Evolutionary conservation across 345 rosid genomes (phyloP).

Genomic region (Hypericum androsaemum): DNA sequence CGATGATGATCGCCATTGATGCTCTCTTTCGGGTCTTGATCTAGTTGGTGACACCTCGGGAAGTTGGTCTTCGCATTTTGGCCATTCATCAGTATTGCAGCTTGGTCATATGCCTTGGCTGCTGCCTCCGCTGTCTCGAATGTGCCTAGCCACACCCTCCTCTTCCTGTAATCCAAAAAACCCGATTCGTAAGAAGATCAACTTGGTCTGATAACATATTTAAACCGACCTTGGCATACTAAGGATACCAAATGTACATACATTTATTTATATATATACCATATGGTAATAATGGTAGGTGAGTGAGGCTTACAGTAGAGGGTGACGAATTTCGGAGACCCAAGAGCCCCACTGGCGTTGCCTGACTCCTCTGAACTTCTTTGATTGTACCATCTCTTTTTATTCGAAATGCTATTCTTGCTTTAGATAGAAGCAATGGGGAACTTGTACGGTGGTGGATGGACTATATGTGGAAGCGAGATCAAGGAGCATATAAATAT

Average conservation of each 20-base stretch:
- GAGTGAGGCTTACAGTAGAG: constrained; percentile 42
- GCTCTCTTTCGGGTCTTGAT: background rate
- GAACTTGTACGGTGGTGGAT: too few species aligned
- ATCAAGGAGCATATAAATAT: too few species aligned
- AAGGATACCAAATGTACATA: background rate
- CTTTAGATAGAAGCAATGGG: too few species aligned
- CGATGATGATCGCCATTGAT: background rate
- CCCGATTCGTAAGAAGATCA: too few species aligned
- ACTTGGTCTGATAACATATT: too few species aligned
- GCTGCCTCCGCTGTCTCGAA: constrained; percentile 75
- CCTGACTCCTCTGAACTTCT: constrained; percentile 78
- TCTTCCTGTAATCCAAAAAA: constrained; percentile 35
- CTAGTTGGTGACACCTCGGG: constrained; percentile 18
- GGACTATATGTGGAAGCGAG: too few species aligned
- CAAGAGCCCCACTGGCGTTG: constrained; percentile 94
- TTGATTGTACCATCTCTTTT: constrained; percentile 46
- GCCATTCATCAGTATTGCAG: constrained; percentile 60
- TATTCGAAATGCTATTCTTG: constrained; percentile 1
- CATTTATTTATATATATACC: background rate
- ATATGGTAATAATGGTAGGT: constrained; percentile 13
- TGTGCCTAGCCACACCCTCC: constrained; percentile 79
- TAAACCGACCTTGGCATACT: too few species aligned
- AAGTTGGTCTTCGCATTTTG: constrained; percentile 68
- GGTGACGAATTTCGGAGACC: constrained; percentile 82
- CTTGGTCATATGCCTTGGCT: constrained; percentile 63